Conservation (phyloP, 2,329 filamentous ascomycete genomes). For the Aulographum hederae region DNA sequence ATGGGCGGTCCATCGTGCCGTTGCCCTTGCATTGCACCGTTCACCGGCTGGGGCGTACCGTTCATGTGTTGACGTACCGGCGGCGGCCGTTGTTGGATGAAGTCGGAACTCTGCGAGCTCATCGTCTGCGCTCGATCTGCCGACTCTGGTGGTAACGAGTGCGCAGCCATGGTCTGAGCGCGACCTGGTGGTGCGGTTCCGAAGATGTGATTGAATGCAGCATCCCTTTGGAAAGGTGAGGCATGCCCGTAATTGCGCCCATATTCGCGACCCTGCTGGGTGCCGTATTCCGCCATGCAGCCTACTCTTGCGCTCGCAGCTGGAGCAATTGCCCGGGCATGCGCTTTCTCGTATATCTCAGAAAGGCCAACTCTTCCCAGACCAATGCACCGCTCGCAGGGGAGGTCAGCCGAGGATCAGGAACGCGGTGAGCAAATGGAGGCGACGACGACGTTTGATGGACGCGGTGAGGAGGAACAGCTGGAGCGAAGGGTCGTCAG, state of each 20-base stretch:
- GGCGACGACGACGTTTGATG: too few species aligned
- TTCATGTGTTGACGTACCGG: conserved; percentile 36
- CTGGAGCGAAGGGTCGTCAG: too few species aligned
- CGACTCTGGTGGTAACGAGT: conserved; percentile 40
- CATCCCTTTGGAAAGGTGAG: conserved; percentile 58
- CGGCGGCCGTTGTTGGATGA: conserved; percentile 43
- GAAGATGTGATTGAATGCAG: conserved; percentile 92
- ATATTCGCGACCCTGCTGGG: conserved; percentile 43
- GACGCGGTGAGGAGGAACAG: too few species aligned
- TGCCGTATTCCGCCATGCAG: conserved; percentile 44
- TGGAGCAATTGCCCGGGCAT: too few species aligned
- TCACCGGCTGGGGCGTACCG: conserved; percentile 18
- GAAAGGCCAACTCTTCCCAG: too few species aligned
- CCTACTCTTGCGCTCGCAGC: too few species aligned
- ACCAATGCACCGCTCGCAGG: too few species aligned
- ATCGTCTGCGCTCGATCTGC: conserved; percentile 60
- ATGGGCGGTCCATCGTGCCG: conserved; percentile 13
- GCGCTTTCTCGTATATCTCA: too few species aligned
- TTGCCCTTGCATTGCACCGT: background rate
- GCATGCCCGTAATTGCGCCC: conserved; percentile 32
- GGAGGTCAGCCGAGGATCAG: too few species aligned
- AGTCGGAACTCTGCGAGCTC: conserved; percentile 21
- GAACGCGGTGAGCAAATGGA: too few species aligned
- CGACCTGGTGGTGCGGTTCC: conserved; percentile 73
- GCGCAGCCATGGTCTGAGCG: conserved; percentile 88